Percentiles rank a stretch among this genome's conserved stretches.
Evolutionary conservation across 2,329 filamentous ascomycete genomes (phyloP).

Genomic region (Bisporella sp.): DNA sequence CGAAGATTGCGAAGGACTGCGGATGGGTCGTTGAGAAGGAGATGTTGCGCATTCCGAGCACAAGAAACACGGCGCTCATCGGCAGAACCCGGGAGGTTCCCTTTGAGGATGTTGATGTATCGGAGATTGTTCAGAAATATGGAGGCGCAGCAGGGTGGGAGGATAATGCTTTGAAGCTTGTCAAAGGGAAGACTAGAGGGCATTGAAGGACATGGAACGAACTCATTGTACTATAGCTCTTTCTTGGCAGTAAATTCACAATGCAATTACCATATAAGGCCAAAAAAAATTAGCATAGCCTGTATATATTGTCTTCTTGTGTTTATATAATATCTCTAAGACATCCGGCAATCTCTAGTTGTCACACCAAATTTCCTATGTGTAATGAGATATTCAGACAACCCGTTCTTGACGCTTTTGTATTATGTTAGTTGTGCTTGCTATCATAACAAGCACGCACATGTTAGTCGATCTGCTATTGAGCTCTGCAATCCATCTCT

Average conservation of each 20-base stretch:
- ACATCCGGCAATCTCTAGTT: no score
- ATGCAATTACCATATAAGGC: no score
- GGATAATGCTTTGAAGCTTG: conserved; percentile 54
- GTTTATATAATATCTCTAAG: no score
- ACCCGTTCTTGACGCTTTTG: no score
- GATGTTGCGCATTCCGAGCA: conserved; percentile 85
- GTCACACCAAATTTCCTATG: no score
- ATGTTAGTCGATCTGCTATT: no score
- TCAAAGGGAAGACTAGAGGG: conserved; percentile 38
- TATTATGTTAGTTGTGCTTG: no score
- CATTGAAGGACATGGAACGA: conserved; percentile 14
- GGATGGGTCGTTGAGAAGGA: conserved; percentile 76
- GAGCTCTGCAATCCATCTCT: no score
- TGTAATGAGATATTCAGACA: no score
- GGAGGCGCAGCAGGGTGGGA: conserved; percentile 51
- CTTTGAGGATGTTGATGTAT: conserved; percentile 32
- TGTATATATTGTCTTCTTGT: no score
- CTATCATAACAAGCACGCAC: no score
- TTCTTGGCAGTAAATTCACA: not conserved
- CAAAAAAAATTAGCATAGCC: no score
- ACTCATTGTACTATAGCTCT: not conserved
- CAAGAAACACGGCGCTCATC: conserved; percentile 75
- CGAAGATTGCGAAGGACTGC: conserved; percentile 60
- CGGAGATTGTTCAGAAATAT: conserved; percentile 40
- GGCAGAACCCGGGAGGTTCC: conserved; percentile 43